Conservation (phyloP, 2,329 filamentous ascomycete genomes). For the Dactylellina cionopaga region DNA sequence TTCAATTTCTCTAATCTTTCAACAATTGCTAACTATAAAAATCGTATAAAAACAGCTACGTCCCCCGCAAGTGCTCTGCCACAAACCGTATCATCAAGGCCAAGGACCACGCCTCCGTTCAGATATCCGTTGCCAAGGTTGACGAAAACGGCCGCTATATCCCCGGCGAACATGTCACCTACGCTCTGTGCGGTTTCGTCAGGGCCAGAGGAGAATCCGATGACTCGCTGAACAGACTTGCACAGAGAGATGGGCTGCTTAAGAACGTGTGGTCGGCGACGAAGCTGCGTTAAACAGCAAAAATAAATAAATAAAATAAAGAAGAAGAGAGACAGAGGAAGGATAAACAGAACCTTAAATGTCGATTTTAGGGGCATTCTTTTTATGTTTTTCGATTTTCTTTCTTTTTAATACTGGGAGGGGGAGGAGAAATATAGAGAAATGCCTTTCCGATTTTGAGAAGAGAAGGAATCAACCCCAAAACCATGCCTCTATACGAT, state of each 20-base stretch:
- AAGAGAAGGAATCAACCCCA: too few species aligned
- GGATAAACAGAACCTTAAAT: neutral
- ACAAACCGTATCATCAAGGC: slow-evolving; percentile 99
- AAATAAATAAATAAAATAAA: slow-evolving; percentile 11
- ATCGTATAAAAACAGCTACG: slow-evolving; percentile 72
- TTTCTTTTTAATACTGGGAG: too few species aligned
- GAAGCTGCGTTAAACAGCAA: slow-evolving; percentile 65
- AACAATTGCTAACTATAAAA: neutral
- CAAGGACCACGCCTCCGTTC: slow-evolving; percentile 98
- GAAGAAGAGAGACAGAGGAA: neutral
- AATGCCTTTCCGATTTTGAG: too few species aligned
- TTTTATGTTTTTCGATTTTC: too few species aligned
- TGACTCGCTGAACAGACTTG: slow-evolving; percentile 91
- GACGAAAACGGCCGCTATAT: slow-evolving; percentile 96
- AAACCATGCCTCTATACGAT: too few species aligned
- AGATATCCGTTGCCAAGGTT: slow-evolving; percentile 97
- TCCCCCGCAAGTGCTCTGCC: slow-evolving; percentile 98
- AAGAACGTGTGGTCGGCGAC: slow-evolving; percentile 93
- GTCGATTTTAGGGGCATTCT: too few species aligned
- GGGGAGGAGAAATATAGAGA: too few species aligned
- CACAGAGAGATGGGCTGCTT: slow-evolving; percentile 94
- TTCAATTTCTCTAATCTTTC: neutral
- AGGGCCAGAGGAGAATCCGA: slow-evolving; percentile 98
- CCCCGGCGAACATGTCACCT: slow-evolving; percentile 96
- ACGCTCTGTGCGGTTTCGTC: slow-evolving; percentile 97